phyloP scores from a whole-genome alignment of 2,329 filamentous ascomycete genomes.

The Gaeumannomyces sp. region DNA sequence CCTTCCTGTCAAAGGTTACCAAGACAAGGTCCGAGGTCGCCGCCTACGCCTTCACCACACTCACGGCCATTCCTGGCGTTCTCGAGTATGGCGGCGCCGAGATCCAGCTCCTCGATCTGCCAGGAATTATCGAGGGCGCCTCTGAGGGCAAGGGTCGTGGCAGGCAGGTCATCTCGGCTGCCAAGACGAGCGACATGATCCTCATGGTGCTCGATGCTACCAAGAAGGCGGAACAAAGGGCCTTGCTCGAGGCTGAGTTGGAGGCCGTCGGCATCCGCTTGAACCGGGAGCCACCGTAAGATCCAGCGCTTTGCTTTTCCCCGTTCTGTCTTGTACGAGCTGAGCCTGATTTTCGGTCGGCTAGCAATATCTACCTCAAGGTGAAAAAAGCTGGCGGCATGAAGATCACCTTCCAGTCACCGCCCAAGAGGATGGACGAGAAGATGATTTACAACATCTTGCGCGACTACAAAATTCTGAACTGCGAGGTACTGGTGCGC shows the following conservation, averaged over 20 bases:
- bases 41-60: constrained; percentile 92
- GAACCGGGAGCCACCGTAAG: constrained; percentile 84
- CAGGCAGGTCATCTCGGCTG: constrained; percentile 92
- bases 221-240: constrained; percentile 88
- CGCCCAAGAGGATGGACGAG: constrained; percentile 88
- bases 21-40: constrained; percentile 96
- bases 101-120: constrained; percentile 95
- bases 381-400: constrained; percentile 92
- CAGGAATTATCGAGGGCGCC: constrained; percentile 96
- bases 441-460: constrained; percentile 98
- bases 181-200: constrained; percentile 96
- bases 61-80: constrained; percentile 95
- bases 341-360: not conserved
- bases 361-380: constrained; percentile 94
- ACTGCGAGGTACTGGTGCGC: constrained; percentile 90
- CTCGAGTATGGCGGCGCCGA: constrained; percentile 96
- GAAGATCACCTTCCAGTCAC: constrained; percentile 92
- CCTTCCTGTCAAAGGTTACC: constrained; percentile 96
- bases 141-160: constrained; percentile 93
- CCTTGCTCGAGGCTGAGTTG: constrained; percentile 82
- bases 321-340: not conserved
- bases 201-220: constrained; percentile 97
- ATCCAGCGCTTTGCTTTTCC: constrained; percentile 11
- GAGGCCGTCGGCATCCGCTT: constrained; percentile 92
- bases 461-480: constrained; percentile 97